These are phyloP conservation scores for Globisporangium nagaii DNA, from an alignment of 352 stramenopile species.

Conservation along the genomic window DNA sequence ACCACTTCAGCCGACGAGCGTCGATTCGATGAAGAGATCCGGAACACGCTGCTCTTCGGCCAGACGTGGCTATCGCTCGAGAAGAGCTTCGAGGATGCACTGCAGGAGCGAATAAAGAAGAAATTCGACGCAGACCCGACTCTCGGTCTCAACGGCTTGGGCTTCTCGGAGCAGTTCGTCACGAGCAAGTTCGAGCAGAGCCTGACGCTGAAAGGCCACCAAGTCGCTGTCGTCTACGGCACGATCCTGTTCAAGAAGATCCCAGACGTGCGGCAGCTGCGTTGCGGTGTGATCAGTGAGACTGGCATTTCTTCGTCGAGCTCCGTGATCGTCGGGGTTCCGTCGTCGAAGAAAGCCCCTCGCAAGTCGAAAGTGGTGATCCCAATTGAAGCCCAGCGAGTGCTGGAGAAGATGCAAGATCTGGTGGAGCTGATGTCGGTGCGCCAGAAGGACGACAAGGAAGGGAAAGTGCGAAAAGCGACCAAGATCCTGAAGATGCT, in stretches of 20 bases:
- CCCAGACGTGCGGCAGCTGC: constrained; percentile 79
- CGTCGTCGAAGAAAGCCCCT: constrained; percentile 50
- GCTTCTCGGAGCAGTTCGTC: constrained; percentile 68
- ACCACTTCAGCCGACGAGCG: constrained; percentile 32
- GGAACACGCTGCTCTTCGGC: constrained; percentile 82
- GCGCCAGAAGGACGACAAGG: constrained; percentile 86
- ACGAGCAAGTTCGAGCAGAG: constrained; percentile 86
- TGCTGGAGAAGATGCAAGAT: constrained; percentile 88
- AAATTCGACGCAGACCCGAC: constrained; percentile 46
- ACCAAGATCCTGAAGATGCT: constrained; percentile 89
- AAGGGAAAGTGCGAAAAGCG: constrained; percentile 85
- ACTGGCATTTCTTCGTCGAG: constrained; percentile 85
- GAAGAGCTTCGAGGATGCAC: constrained; percentile 86
- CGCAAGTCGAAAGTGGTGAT: constrained; percentile 80
- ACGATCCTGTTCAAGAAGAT: constrained; percentile 89
- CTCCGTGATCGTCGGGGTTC: constrained; percentile 77
- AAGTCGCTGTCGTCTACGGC: constrained; percentile 83
- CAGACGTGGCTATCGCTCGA: constrained; percentile 87
- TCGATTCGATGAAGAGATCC: constrained; percentile 76
- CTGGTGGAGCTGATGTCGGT: constrained; percentile 84
- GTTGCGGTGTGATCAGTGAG: constrained; percentile 84
- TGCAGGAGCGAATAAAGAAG: constrained; percentile 84
- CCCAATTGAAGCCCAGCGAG: constrained; percentile 77
- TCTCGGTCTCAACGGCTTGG: constrained; percentile 38
- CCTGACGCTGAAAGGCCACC: constrained; percentile 81